A percentile compares a stretch with the other conserved stretches of the same genome.
Evolutionary conservation across 1,284 basidiomycete species (phyloP).

Genomic region (Rugosomyces carneus): DNA sequence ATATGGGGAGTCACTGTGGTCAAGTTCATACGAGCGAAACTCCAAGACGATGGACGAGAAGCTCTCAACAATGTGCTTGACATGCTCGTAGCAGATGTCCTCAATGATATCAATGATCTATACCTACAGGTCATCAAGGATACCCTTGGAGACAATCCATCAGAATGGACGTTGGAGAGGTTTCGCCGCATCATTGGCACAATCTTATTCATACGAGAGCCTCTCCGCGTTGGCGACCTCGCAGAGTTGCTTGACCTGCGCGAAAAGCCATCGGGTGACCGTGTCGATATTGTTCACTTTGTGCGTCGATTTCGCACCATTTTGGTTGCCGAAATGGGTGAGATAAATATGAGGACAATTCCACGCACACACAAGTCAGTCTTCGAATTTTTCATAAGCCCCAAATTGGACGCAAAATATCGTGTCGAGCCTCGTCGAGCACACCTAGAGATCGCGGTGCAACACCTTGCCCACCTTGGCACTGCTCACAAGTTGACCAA

Average conservation of each 20-base stretch:
- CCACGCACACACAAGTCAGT: slow-evolving; percentile 8
- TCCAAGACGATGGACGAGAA: slow-evolving; percentile 1
- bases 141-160: background rate
- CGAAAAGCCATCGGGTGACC: background rate
- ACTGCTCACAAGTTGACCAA: background rate
- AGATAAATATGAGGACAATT: slow-evolving; percentile 4
- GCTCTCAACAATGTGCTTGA: slow-evolving; percentile 1
- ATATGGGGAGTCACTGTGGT: too few species aligned
- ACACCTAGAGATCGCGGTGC: background rate
- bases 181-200: slow-evolving; percentile 5
- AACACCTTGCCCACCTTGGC: slow-evolving; percentile 3
- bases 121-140: background rate
- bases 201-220: background rate
- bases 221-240: slow-evolving; percentile 2
- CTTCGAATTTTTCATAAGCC: background rate
- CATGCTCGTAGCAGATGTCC: background rate
- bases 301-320: slow-evolving; percentile 1
- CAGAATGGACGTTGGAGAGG: slow-evolving; percentile 4
- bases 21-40: background rate
- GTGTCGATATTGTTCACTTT: slow-evolving; percentile 6
- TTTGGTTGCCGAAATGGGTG: slow-evolving; percentile 4
- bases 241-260: slow-evolving; percentile 3
- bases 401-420: background rate
- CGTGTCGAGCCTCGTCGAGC: background rate
- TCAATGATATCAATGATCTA: background rate